A percentile compares a stretch with the other conserved stretches of the same genome.
Conservation (phyloP, 352 stramenopile genomes). For the Globisporangium recalcitrans region DNA sequence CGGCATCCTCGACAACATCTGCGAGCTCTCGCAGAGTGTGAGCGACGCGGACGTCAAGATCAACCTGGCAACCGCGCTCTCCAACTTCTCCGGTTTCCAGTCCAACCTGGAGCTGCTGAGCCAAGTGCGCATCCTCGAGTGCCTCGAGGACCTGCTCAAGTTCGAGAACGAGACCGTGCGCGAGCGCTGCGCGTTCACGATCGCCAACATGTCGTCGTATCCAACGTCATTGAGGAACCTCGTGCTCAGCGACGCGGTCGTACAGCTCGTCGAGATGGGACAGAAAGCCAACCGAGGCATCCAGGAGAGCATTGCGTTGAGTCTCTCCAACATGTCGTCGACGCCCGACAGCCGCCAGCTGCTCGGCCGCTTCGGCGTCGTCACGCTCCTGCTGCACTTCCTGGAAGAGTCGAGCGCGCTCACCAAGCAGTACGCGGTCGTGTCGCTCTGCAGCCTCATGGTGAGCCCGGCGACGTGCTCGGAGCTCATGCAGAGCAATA, state of each 20-base stretch:
- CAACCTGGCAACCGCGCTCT: conserved; percentile 64
- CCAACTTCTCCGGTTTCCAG: conserved; percentile 70
- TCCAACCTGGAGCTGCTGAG: conserved; percentile 67
- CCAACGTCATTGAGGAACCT: conserved; percentile 57
- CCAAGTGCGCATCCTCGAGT: conserved; percentile 63
- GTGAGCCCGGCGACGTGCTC: conserved; percentile 43
- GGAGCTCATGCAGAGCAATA: conserved; percentile 67
- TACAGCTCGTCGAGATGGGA: conserved; percentile 60
- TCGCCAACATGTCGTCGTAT: conserved; percentile 76
- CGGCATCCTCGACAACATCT: conserved; percentile 74
- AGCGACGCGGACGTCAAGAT: conserved; percentile 40
- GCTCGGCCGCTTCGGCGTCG: conserved; percentile 55
- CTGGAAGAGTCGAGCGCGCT: conserved; percentile 44
- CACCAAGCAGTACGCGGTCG: conserved; percentile 63
- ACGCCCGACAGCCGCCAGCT: conserved; percentile 54
- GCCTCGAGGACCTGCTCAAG: conserved; percentile 70
- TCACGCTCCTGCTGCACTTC: conserved; percentile 65
- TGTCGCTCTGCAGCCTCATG: conserved; percentile 69
- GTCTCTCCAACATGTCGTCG: conserved; percentile 65
- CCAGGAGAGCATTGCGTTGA: conserved; percentile 72
- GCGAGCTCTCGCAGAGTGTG: conserved; percentile 44
- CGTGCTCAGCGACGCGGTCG: conserved; percentile 52
- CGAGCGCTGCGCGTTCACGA: conserved; percentile 64
- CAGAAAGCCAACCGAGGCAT: conserved; percentile 43
- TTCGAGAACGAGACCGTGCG: conserved; percentile 58